Evolutionary conservation across 2,329 filamentous ascomycete genomes (phyloP), one percentile per base, ranked within the genome.

Genomic region (Fusarium sambucinum): DNA sequence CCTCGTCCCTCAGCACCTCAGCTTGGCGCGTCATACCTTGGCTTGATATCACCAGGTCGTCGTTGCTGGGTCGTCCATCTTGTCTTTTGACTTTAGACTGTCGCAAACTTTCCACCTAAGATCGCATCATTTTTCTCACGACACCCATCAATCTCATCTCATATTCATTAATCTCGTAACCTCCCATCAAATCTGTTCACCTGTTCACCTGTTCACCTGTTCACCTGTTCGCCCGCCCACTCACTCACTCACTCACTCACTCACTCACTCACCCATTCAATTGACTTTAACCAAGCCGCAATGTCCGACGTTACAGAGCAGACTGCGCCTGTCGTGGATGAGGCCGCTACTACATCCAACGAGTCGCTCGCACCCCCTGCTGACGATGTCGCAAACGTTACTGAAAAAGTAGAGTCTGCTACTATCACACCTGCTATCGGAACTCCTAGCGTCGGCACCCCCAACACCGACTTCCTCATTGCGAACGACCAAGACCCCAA

Each of bases 401-500:
- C 59, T 12, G 63, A 67, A 25, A 66, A 70, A 41, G 61, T 59
- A 48, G 63, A 70, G 45, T 71, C 67, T 37, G 54, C 65, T 52
- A 65, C 59, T 21, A 59, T 63, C n/a, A 72, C 67, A n/a, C 59
- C 65, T 33, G 55, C 55, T 19, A 48, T 59, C 10, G 55, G 53
- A 46, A 66, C 64, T 37, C 59, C 61, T 6, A 59, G 48, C 27
- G 58, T 70, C 21, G 68, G 56, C n/a, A 72, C 69, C 17, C 66
- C 66, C 44, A 70, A 71, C 40, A 65, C 59, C 50, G 71, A 75
- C 52, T 70, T 71, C 52, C 66, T 61, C 32, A 71, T 73, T 41
- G 77, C 73, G 46, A 70, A 68, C 45, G 82, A 84, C 55, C 80
- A 84, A 57, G 83, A 84, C 66, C 70, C 77, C 71, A 83, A 83